These are phyloP conservation scores for Steccherinum ochraceum DNA, from an alignment of 768 basidiomycete species.

Conservation along the genomic window DNA sequence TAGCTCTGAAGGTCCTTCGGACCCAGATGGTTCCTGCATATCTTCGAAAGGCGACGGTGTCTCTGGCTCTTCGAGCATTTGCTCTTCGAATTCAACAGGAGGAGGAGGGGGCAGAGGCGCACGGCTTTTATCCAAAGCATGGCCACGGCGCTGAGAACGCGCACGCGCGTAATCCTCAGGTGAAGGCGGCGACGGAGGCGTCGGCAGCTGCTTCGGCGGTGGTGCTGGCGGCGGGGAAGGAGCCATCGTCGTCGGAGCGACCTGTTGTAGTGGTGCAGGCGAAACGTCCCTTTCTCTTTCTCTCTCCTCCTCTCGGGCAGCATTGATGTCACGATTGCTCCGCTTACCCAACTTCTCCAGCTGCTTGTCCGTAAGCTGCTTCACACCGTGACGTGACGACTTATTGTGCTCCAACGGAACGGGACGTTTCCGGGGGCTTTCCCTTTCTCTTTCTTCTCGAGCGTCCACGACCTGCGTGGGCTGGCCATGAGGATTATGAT, in stretches of 20 bases:
- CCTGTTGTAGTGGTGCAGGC: neutral
- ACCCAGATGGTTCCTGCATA: neutral
- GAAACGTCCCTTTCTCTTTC: too few relatives aligned
- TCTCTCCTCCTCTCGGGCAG: neutral
- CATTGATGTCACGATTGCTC: constrained; percentile 4
- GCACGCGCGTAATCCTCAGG: constrained; percentile 35
- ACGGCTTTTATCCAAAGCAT: constrained; percentile 32
- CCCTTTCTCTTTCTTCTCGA: neutral
- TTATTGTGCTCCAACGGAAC: constrained; percentile 8
- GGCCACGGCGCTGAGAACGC: constrained; percentile 34
- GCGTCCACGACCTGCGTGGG: neutral
- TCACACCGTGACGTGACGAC: constrained; percentile 14
- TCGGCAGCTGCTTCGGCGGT: constrained; percentile 10
- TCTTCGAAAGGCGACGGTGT: constrained; percentile 1
- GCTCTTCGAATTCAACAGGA: constrained; percentile 12
- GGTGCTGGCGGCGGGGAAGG: neutral
- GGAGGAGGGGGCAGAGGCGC: constrained; percentile 15
- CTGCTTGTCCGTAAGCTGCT: constrained; percentile 21
- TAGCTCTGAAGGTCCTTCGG: constrained; percentile 8
- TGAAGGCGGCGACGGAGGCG: constrained; percentile 14
- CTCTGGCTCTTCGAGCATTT: constrained; percentile 18
- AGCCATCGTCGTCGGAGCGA: too few relatives aligned
- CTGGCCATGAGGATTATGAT: neutral
- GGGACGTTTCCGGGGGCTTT: constrained; percentile 8
- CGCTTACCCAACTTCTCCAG: constrained; percentile 18